phyloP scores from a whole-genome alignment of 2,329 filamentous ascomycete genomes.

The Apiospora arundinis region DNA sequence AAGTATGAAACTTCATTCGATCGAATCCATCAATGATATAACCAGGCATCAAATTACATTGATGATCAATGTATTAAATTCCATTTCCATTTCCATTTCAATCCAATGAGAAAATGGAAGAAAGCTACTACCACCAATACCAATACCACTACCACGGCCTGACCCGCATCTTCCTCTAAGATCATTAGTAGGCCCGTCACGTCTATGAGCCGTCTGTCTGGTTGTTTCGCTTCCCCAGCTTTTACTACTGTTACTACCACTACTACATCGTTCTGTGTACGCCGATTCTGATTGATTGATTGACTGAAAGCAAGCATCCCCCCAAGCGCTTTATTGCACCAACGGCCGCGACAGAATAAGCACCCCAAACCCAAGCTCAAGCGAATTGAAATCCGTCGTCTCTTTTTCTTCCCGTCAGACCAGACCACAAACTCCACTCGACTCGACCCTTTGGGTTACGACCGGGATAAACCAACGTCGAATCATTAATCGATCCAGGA shows the following conservation, averaged over 20 bases:
- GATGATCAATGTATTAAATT: too few relatives aligned
- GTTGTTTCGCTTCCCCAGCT: constrained; percentile 20
- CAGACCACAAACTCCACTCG: constrained; percentile 7
- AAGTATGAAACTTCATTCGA: neutral
- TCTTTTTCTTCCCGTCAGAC: neutral
- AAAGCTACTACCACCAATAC: constrained; percentile 1
- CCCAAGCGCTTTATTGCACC: neutral
- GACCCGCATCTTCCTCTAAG: constrained; percentile 12
- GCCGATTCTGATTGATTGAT: neutral
- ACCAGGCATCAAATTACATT: too few relatives aligned
- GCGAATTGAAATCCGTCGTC: constrained; percentile 12
- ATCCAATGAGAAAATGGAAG: constrained; percentile 10
- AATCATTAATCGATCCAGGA: neutral
- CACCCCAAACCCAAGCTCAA: neutral
- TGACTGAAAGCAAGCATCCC: constrained; percentile 3
- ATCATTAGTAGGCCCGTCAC: constrained; percentile 1
- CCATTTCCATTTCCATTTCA: constrained; percentile 17
- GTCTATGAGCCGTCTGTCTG: constrained; percentile 15
- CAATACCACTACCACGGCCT: neutral
- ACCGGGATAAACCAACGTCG: neutral
- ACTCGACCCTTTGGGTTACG: constrained; percentile 1
- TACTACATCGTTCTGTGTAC: neutral
- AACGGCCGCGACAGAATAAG: neutral
- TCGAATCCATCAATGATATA: too few relatives aligned
- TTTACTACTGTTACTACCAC: neutral